Conservation (phyloP, 1,284 basidiomycete species). For the Vanrija sp. region DNA sequence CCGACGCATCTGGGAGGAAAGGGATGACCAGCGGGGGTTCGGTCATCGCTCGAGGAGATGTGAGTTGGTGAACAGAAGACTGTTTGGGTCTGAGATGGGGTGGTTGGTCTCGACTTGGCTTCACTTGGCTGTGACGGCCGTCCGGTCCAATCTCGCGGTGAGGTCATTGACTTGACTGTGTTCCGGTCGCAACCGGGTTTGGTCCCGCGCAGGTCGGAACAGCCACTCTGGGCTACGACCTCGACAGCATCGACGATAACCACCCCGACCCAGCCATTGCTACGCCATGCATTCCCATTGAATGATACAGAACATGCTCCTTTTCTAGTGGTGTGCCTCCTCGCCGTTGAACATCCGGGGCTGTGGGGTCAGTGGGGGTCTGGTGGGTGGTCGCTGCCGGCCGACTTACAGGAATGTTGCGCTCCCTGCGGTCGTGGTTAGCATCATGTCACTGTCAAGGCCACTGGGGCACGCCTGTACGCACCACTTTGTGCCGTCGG, state of each 20-base stretch:
- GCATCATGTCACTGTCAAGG: not conserved
- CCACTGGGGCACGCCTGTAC: conserved; percentile 26
- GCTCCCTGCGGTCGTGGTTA: conserved; percentile 39
- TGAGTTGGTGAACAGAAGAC: not conserved
- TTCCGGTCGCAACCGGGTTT: too few relatives aligned
- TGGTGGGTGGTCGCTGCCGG: not conserved
- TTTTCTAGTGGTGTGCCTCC: conserved; percentile 33
- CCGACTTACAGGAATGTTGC: conserved; percentile 48
- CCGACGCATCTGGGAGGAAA: conserved; percentile 24
- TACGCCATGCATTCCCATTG: conserved; percentile 9
- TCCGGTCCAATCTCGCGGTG: too few relatives aligned
- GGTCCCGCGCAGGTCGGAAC: too few relatives aligned
- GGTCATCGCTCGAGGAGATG: conserved; percentile 3
- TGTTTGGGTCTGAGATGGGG: not conserved
- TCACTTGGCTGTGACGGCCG: not conserved
- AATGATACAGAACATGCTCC: conserved; percentile 9
- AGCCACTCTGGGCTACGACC: too few relatives aligned
- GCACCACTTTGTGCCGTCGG: conserved; percentile 84
- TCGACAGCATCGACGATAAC: too few relatives aligned
- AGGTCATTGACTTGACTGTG: too few relatives aligned
- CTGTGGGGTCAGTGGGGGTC: conserved; percentile 16
- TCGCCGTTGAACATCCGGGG: conserved; percentile 43
- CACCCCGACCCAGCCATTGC: not conserved
- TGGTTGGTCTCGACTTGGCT: too few relatives aligned
- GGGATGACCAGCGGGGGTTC: conserved; percentile 26